Conservation (phyloP, 805 yeast species). For the Spathaspora sp. region DNA sequence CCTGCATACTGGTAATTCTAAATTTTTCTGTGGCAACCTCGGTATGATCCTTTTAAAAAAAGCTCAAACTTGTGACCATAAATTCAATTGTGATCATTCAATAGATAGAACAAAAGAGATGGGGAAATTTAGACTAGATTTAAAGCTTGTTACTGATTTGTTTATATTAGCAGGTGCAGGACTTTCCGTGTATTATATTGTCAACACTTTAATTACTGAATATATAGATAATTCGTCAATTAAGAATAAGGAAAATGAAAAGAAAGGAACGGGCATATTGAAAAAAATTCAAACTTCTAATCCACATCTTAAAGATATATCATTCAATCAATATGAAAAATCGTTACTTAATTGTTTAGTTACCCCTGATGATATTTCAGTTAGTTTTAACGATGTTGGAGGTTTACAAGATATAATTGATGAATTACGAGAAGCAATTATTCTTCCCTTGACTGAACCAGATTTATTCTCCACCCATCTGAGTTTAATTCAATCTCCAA, state of each 20-base stretch:
- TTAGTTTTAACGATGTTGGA: slow-evolving; percentile 79
- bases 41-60: neutral
- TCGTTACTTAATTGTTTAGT: slow-evolving; percentile 75
- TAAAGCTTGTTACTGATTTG: slow-evolving; percentile 39
- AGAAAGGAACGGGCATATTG: slow-evolving; percentile 47
- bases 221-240: slow-evolving; percentile 24
- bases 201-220: slow-evolving; percentile 39
- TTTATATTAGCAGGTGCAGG: slow-evolving; percentile 56
- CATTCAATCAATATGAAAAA: slow-evolving; percentile 71
- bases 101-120: slow-evolving; percentile 17
- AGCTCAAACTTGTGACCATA: neutral
- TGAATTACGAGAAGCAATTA: slow-evolving; percentile 83
- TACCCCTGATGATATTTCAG: slow-evolving; percentile 77
- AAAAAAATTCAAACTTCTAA: slow-evolving; percentile 40
- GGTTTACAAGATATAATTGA: slow-evolving; percentile 81
- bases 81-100: neutral
- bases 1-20: no score
- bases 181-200: slow-evolving; percentile 62
- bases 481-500: slow-evolving; percentile 77
- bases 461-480: slow-evolving; percentile 69
- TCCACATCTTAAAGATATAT: slow-evolving; percentile 53
- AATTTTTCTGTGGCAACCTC: neutral
- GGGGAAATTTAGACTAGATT: slow-evolving; percentile 35
- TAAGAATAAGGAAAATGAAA: slow-evolving; percentile 59
- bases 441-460: slow-evolving; percentile 77